Percentiles rank a stretch among this genome's conserved stretches.
These are phyloP conservation scores for Vaccinium vitisidaea DNA, from an alignment of 148 eudicot species.

Conservation along the genomic window DNA sequence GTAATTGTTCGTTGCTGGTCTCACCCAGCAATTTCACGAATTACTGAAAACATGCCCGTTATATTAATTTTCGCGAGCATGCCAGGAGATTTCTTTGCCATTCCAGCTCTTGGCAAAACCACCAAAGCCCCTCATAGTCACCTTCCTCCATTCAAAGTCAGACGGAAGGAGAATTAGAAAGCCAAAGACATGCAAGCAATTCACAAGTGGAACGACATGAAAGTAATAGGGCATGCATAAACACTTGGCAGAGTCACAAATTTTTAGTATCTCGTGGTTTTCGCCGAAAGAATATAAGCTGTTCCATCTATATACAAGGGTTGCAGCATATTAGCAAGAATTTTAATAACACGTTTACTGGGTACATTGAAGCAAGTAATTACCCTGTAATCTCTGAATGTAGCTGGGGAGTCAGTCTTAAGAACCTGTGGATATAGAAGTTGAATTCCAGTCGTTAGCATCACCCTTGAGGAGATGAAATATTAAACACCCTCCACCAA, in stretches of 20 bases:
- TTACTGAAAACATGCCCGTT: neutral
- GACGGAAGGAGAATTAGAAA: neutral
- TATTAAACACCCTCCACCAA: too few relatives aligned
- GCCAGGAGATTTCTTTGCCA: neutral
- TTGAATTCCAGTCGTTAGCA: too few relatives aligned
- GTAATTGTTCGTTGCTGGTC: neutral
- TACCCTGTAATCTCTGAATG: too few relatives aligned
- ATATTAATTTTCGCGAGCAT: neutral
- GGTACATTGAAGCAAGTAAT: too few relatives aligned
- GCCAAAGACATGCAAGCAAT: neutral
- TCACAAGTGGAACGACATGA: too few relatives aligned
- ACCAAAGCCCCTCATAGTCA: neutral
- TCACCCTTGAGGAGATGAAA: too few relatives aligned
- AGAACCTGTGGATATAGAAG: too few relatives aligned
- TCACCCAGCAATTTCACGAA: neutral
- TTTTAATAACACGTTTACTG: too few relatives aligned
- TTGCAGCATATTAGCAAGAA: too few relatives aligned
- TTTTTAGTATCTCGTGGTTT: neutral
- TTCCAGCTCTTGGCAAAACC: neutral
- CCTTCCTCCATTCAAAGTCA: neutral
- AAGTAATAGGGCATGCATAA: neutral
- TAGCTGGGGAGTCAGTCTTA: too few relatives aligned
- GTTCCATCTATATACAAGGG: neutral
- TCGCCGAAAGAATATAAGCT: neutral
- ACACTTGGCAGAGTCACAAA: neutral